Evolutionary conservation across 2,329 filamentous ascomycete species (phyloP).

Genomic region (Volutella citrinella): DNA sequence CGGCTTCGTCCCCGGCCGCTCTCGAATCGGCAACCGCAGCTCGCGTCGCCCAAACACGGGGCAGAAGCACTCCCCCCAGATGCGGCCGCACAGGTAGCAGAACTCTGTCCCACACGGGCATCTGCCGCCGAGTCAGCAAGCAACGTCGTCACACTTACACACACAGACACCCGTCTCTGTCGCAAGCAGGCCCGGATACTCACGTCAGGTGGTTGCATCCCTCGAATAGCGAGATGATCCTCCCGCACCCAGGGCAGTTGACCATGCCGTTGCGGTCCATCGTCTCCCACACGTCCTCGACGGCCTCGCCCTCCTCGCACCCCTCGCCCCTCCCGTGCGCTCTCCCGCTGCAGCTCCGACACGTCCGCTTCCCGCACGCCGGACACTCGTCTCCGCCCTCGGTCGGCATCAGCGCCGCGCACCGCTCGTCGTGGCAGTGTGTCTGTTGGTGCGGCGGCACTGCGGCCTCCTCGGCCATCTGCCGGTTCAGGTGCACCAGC

Average conservation of each 20-base stretch:
- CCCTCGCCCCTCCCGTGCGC: constrained; percentile 8
- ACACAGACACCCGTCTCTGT: too few relatives aligned
- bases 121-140: neutral
- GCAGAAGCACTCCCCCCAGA: constrained; percentile 40
- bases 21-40: constrained; percentile 6
- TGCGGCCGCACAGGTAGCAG: constrained; percentile 44
- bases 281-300: constrained; percentile 21
- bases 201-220: constrained; percentile 26
- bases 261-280: constrained; percentile 22
- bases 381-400: constrained; percentile 7
- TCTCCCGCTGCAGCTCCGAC: constrained; percentile 6
- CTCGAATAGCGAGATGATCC: constrained; percentile 15
- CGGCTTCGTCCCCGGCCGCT: constrained; percentile 17
- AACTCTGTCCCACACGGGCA: constrained; percentile 47
- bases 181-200: neutral
- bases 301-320: constrained; percentile 9
- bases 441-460: constrained; percentile 7
- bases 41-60: constrained; percentile 4
- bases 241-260: constrained; percentile 21
- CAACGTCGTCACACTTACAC: too few relatives aligned
- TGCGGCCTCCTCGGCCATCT: constrained; percentile 13
- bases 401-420: constrained; percentile 19
- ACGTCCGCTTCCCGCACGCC: constrained; percentile 13
- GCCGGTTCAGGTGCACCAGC: constrained; percentile 19
- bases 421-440: constrained; percentile 20